Evolutionary conservation across 371 early-diverging fungal genomes (phyloP).

Genomic region (Umbelopsis sp.): DNA sequence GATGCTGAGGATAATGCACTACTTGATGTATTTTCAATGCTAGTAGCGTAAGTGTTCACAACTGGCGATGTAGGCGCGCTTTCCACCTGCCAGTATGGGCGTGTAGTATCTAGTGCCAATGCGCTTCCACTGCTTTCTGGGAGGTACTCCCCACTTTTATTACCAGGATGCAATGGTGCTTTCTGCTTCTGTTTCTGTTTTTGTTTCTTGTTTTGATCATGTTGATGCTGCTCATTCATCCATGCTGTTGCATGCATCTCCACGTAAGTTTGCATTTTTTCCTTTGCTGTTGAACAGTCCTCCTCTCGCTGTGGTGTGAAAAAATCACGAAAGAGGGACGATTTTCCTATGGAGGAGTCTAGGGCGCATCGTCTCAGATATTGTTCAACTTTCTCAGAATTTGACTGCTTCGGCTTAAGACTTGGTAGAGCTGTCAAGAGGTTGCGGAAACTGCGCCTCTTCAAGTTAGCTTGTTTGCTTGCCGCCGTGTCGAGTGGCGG

Average conservation of each 20-base stretch:
- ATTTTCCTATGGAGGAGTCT: slow-evolving; percentile 37
- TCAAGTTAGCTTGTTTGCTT: slow-evolving; percentile 23
- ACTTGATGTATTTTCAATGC: not conserved
- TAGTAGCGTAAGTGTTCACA: not conserved
- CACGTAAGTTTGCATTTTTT: slow-evolving; percentile 10
- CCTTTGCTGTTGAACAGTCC: slow-evolving; percentile 27
- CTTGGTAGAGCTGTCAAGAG: slow-evolving; percentile 30
- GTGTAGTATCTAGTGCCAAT: not conserved
- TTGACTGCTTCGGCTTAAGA: slow-evolving; percentile 32
- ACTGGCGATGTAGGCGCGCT: not conserved
- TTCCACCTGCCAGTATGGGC: not conserved
- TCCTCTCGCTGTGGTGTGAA: slow-evolving; percentile 50
- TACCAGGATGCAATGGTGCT: not conserved
- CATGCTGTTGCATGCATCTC: slow-evolving; percentile 16
- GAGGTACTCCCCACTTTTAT: not conserved
- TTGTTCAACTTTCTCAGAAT: slow-evolving; percentile 47
- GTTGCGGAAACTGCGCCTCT: slow-evolving; percentile 25
- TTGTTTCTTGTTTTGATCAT: not conserved
- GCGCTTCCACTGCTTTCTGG: not conserved
- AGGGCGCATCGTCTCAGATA: slow-evolving; percentile 45
- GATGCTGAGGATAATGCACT: not conserved
- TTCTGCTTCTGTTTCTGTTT: slow-evolving; percentile 16
- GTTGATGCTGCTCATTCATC: slow-evolving; percentile 11
- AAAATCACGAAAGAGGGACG: slow-evolving; percentile 51
- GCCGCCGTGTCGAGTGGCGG: slow-evolving; percentile 17